Conservation (phyloP, 2,329 filamentous ascomycete genomes). For the Fusarium brevicatenulatum region DNA sequence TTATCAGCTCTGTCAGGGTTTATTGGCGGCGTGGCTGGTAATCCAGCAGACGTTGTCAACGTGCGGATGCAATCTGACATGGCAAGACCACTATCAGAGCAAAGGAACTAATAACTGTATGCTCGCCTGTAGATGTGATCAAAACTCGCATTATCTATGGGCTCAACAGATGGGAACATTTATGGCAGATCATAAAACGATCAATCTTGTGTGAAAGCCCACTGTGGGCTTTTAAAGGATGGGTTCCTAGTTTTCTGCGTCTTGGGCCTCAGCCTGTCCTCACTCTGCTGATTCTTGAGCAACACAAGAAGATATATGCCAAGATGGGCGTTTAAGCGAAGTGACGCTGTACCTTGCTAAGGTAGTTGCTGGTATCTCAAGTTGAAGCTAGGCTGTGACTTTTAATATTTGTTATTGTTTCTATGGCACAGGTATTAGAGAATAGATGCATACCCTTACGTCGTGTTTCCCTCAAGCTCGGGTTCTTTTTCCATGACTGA, state of each 20-base stretch:
- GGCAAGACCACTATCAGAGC: not conserved
- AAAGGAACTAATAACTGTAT: conserved; percentile 3
- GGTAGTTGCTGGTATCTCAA: too few species aligned
- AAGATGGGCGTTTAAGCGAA: not conserved
- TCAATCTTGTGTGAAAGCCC: not conserved
- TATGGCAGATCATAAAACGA: not conserved
- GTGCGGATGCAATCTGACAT: conserved; percentile 3
- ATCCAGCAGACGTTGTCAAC: conserved; percentile 2
- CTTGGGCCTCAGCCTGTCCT: conserved; percentile 2
- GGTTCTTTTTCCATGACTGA: too few species aligned
- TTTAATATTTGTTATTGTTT: too few species aligned
- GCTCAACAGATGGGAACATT: not conserved
- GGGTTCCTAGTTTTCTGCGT: conserved; percentile 8
- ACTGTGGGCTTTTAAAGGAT: not conserved
- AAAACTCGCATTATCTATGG: conserved; percentile 1
- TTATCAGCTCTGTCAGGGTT: not conserved
- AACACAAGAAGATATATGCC: not conserved
- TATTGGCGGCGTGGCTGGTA: not conserved
- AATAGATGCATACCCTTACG: too few species aligned
- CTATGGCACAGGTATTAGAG: too few species aligned
- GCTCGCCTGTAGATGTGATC: not conserved
- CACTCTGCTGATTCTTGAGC: not conserved
- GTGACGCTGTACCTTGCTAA: too few species aligned
- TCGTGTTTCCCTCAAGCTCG: too few species aligned
- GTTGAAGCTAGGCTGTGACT: too few species aligned